Evolutionary conservation across 148 eudicot genomes (phyloP).

Genomic region (Chenopodium berlandieri): DNA sequence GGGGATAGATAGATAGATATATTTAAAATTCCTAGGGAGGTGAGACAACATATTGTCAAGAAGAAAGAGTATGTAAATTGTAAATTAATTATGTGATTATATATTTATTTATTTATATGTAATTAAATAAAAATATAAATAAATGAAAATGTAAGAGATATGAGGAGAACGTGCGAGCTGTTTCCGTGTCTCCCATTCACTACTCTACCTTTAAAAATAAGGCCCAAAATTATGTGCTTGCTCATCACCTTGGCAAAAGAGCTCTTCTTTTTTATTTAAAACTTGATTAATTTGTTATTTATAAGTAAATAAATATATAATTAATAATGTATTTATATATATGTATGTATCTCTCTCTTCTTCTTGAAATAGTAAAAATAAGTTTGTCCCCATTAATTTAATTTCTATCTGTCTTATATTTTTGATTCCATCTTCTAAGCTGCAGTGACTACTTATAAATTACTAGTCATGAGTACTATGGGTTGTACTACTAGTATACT

Average conservation of each 20-base stretch:
- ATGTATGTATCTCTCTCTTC: slow-evolving; percentile 14
- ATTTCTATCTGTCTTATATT: slow-evolving; percentile 23
- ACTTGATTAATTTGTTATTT: not conserved
- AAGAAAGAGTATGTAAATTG: slow-evolving; percentile 5
- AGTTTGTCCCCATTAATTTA: slow-evolving; percentile 19
- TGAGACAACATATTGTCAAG: slow-evolving; percentile 63
- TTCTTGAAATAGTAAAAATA: slow-evolving; percentile 41
- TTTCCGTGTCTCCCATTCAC: slow-evolving; percentile 66
- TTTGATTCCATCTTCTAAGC: slow-evolving; percentile 24
- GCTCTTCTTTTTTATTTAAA: slow-evolving; percentile 31
- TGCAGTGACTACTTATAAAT: not conserved
- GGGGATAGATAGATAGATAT: slow-evolving; percentile 10
- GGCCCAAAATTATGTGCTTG: slow-evolving; percentile 12
- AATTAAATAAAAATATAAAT: not conserved
- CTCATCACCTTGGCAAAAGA: slow-evolving; percentile 68
- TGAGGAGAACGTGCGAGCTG: slow-evolving; percentile 89
- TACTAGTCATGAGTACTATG: not conserved
- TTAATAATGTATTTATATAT: too few species aligned
- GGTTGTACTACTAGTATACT: too few species aligned
- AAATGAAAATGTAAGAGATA: slow-evolving; percentile 14
- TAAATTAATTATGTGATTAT: too few species aligned
- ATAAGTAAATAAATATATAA: too few species aligned
- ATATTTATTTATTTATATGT: too few species aligned
- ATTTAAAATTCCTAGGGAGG: slow-evolving; percentile 43
- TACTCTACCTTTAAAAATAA: slow-evolving; percentile 12